Conservation (phyloP, 2,329 filamentous ascomycete genomes). For the Decorospora gaudefroyi region DNA sequence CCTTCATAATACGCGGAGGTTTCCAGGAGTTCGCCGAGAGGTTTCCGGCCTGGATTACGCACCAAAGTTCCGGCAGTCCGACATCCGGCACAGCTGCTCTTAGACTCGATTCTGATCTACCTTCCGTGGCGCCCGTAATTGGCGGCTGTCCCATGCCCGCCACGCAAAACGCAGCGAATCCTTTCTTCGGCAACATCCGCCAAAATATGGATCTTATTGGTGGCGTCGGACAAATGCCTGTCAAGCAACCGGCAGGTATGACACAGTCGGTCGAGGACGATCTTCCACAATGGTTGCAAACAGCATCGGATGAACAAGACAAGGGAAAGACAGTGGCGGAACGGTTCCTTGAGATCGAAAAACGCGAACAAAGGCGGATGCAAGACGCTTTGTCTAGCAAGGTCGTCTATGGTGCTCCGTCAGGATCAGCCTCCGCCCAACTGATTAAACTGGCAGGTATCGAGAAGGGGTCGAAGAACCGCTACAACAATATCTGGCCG, state of each 20-base stretch:
- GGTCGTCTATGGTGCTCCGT: slow-evolving; percentile 59
- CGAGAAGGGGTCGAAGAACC: slow-evolving; percentile 92
- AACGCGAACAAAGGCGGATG: slow-evolving; percentile 89
- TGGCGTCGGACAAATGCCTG: slow-evolving; percentile 79
- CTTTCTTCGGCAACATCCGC: slow-evolving; percentile 94
- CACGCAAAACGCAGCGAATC: slow-evolving; percentile 71
- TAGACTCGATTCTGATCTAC: slow-evolving; percentile 37
- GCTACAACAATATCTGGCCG: slow-evolving; percentile 97
- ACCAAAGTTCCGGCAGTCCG: slow-evolving; percentile 46
- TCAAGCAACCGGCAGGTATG: slow-evolving; percentile 62
- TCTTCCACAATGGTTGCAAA: slow-evolving; percentile 77
- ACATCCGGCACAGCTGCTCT: slow-evolving; percentile 31
- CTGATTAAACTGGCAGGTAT: slow-evolving; percentile 82
- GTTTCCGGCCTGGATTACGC: slow-evolving; percentile 64
- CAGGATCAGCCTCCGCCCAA: slow-evolving; percentile 46
- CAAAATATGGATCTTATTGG: slow-evolving; percentile 95
- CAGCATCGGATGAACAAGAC: slow-evolving; percentile 68
- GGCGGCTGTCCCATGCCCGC: slow-evolving; percentile 84
- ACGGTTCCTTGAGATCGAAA: slow-evolving; percentile 82
- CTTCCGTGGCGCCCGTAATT: slow-evolving; percentile 73
- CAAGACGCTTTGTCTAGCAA: slow-evolving; percentile 71
- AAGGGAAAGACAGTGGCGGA: slow-evolving; percentile 80
- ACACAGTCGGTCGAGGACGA: slow-evolving; percentile 54
- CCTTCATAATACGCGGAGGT: slow-evolving; percentile 78
- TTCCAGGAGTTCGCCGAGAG: slow-evolving; percentile 73